Base-by-base conservation (phyloP, 1,284 basidiomycete genomes). In the Cryptococcus maquisensis region DNA sequence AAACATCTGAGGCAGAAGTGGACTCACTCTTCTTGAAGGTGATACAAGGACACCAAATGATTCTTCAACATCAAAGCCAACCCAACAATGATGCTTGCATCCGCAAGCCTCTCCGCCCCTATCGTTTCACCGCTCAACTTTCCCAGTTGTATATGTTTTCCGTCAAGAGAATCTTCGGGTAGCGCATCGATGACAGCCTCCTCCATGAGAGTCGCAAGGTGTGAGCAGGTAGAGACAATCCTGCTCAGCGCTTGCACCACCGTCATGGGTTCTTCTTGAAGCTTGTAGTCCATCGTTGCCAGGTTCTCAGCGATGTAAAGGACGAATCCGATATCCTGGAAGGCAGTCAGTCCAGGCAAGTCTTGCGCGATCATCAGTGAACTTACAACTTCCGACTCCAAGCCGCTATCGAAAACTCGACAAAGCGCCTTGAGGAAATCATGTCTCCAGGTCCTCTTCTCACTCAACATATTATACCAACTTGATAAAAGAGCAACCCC, bases 221-320 rank as follows among this genome's bases (percentile, higher is more conserved):
- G 90, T 78, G 87, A 85, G 21, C 92, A 83, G 0, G 88, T 89
- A 0, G 92, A 93, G 38, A 98, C 78, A 10, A 90, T 81, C 12
- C 81, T 80, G 4, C 88, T 93, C 46, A 97, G 81, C 51, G 84
- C 82, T 61, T 87, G 87, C 65, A 97, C 83, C 18, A 98, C 85
- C 0, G 86, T 83, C 54, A 98, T 79, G 3, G 88, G 85, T 77
- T 98, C 96, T 71, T 99, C 96, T 67, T 88, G 85, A 1, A 88
- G 88, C 78, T 93, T 96, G 79, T 94, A 98, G 47, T 97, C 92
- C 55, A 99, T 83, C 1, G 85, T 80, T 0, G 91, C 83, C 55
- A 98, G 86, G 68, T 96, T 97, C 73, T 98, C 96, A 0, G 90
- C 88, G 80, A 98, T 86, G 75, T 90, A 99, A 45, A 91, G 85